Percentiles rank a stretch among this genome's conserved stretches.
Evolutionary conservation across 495 filamentous ascomycete genomes (phyloP).

Genomic region (Xylaria longipes): DNA sequence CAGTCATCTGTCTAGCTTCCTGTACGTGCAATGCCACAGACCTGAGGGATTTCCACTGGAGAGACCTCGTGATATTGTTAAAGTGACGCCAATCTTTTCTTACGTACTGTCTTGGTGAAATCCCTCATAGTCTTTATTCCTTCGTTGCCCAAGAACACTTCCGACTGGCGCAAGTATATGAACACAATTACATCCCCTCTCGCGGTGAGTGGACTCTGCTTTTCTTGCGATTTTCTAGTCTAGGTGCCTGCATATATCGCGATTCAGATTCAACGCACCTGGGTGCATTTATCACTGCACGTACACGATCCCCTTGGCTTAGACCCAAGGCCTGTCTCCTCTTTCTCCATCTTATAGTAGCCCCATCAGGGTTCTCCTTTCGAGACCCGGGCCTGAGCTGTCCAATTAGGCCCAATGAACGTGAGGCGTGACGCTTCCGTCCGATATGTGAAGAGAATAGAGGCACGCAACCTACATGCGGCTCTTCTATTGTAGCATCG

Average conservation of each 20-base stretch:
- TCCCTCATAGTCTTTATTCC: slow-evolving; percentile 1
- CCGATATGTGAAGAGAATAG: neutral
- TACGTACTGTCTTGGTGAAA: neutral
- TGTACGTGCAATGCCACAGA: neutral
- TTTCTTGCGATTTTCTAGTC: slow-evolving; percentile 7
- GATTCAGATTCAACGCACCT: neutral
- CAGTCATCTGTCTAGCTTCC: neutral
- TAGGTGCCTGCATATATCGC: neutral
- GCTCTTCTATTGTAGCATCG: slow-evolving; percentile 13
- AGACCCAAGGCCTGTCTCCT: neutral
- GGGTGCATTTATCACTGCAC: neutral
- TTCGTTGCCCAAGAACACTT: neutral
- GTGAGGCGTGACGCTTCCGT: slow-evolving; percentile 3
- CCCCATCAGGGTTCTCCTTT: neutral
- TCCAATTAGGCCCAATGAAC: neutral
- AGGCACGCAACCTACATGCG: slow-evolving; percentile 18
- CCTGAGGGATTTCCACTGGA: slow-evolving; percentile 17
- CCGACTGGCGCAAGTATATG: slow-evolving; percentile 18
- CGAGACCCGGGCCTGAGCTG: neutral
- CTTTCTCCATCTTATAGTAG: neutral
- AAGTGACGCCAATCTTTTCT: slow-evolving; percentile 10
- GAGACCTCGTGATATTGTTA: slow-evolving; percentile 13
- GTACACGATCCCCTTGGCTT: neutral
- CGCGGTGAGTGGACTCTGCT: slow-evolving; percentile 7
- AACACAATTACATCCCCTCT: neutral